Evolutionary conservation across 805 yeast genomes (phyloP), one percentile per base, ranked within the genome.

Genomic region (Candida methanosorbosa): DNA sequence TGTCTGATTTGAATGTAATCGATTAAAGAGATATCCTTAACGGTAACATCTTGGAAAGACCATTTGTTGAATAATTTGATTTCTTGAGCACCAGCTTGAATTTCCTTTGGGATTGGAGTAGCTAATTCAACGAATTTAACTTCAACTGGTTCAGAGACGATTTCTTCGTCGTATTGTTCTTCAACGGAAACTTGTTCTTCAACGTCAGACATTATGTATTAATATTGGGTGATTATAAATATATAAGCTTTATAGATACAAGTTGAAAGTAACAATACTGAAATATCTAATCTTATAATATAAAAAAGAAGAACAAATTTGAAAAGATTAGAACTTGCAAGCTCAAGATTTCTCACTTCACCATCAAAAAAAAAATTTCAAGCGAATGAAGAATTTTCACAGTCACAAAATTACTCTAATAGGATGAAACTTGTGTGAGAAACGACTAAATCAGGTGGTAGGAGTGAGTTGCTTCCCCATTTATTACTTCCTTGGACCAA

Each of bases 11-110:
- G 97, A 59, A 92, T 73, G 92, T 92, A 92, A 75, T 92, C 98
- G 61, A 92, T 87, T 68, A 92, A 78, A 50, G 98, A 90, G 64
- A 94, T 82, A 68, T 92, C 99, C 79, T 86, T 87, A 58, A 92
- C 86, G 70, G 88, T 92, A 61, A 92, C 92, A 45, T 86, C 97
- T 70, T 88, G 94, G 66, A 84, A 94, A 52, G 97, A 80, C 98
- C 98, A 92, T 75, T 90, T 92, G 95, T 92, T 92, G 90, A 92
- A 92, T 63, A 92, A 81, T 75, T 87, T 90, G 70, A 92, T 81
- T 74, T 86, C 94, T 65, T 78, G 81, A 67, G 90, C 86, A 70
- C 95, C 97, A 65, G 79, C 82, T 73, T 85, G 94, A 63, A 92
- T 86, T 36, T 86, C 97, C 66, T 81, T 86, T 71, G 98, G 97